A percentile compares a stretch with the other conserved stretches of the same genome.
phyloP scores from a whole-genome alignment of 116 monocot genomes.

The Cymodocea nodosa region DNA sequence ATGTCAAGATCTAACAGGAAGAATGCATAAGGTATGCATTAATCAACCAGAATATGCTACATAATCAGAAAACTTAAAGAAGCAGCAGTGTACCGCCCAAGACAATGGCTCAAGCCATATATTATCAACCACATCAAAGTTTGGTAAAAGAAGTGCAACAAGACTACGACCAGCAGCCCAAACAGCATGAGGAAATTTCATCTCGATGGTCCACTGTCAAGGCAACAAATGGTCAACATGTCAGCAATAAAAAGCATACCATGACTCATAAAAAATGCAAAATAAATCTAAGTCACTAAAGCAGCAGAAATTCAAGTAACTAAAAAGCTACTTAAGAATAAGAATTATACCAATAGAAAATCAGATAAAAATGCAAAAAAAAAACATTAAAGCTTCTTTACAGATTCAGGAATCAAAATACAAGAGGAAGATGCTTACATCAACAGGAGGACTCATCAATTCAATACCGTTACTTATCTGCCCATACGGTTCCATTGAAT shows the following conservation, averaged over 20 bases:
- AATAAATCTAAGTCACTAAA: too few species aligned
- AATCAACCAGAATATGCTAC: too few species aligned
- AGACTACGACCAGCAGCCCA: conserved; percentile 85
- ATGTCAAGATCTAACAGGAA: too few species aligned
- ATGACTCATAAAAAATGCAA: background rate
- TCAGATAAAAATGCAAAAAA: background rate
- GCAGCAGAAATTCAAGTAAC: too few species aligned
- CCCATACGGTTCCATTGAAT: conserved; percentile 89
- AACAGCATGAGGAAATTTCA: conserved; percentile 82
- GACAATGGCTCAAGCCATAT: conserved; percentile 75
- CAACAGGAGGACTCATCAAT: conserved; percentile 52
- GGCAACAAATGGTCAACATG: background rate
- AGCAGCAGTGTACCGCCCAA: conserved; percentile 54
- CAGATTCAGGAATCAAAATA: background rate
- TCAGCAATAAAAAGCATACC: background rate
- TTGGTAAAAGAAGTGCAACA: conserved; percentile 78
- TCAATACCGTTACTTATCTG: conserved; percentile 87
- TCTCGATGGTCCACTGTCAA: conserved; percentile 69
- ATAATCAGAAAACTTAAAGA: too few species aligned
- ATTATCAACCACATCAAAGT: conserved; percentile 76
- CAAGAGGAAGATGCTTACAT: conserved; percentile 32
- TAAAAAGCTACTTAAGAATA: too few species aligned
- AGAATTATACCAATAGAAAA: too few species aligned
- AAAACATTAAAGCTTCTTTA: background rate
- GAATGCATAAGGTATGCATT: too few species aligned